Evolutionary conservation across 2,329 filamentous ascomycete genomes (phyloP).

Genomic region (Paramyrothecium sp.): DNA sequence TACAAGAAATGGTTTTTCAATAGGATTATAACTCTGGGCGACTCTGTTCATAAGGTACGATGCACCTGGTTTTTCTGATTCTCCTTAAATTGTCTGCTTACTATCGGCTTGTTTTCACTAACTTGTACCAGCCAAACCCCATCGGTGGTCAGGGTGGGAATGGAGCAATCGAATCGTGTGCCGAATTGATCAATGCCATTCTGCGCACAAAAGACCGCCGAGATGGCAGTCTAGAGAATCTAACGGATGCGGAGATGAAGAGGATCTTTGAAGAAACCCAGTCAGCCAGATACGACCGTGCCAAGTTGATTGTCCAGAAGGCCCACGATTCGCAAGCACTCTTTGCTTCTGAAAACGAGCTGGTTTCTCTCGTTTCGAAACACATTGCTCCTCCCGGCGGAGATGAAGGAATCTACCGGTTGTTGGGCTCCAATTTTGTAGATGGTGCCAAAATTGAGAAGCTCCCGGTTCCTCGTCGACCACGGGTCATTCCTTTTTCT

Average conservation of each 20-base stretch:
- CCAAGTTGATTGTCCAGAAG: not conserved
- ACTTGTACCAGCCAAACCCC: conserved; percentile 17
- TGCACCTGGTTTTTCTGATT: not conserved
- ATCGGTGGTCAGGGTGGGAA: conserved; percentile 24
- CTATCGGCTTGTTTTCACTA: no score
- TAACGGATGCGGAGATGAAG: conserved; percentile 2
- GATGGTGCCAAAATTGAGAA: not conserved
- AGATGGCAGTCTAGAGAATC: conserved; percentile 3
- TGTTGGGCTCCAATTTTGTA: not conserved
- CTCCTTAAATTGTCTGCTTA: no score
- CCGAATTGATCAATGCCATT: conserved; percentile 4
- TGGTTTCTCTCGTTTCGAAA: not conserved
- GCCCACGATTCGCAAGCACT: conserved; percentile 1
- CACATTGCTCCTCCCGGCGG: not conserved
- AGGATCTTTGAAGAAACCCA: conserved; percentile 15
- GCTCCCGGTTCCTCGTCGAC: not conserved
- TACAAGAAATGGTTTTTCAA: conserved; percentile 30
- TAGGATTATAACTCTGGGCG: conserved; percentile 27
- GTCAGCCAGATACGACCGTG: conserved; percentile 8
- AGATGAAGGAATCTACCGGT: not conserved
- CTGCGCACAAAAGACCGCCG: conserved; percentile 1
- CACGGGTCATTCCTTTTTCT: not conserved
- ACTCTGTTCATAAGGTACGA: conserved; percentile 27
- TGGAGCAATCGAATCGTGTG: conserved; percentile 21
- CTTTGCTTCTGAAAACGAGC: conserved; percentile 1